Evolutionary conservation across 305 asterid species (phyloP), one percentile per base, ranked within the genome.

Genomic region (Striga hermonthica): DNA sequence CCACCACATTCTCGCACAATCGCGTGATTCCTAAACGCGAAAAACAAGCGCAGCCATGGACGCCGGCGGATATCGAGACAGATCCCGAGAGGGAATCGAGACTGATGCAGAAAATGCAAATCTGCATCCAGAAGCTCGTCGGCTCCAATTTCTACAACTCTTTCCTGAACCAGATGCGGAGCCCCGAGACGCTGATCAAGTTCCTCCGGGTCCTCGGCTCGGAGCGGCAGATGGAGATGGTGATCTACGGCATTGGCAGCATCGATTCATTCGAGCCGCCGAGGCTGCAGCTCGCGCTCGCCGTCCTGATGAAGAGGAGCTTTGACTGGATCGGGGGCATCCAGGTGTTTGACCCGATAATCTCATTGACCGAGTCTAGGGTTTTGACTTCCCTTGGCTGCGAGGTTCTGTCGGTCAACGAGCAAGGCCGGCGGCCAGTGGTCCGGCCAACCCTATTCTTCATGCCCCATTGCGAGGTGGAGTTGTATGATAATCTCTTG

Each of bases 381-480:
- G 88, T 89, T 43, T 64, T 92, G 79, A 48, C 77, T 16, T 72
- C 93, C 45, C 83, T 92, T 8, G 97, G 96, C 4, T 87, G 91
- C 53, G 77, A 81, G 38, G 96, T 87, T 58, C 75, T 92, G 31
- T 78, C 95, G 4, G 14, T 92, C 11, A 89, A 92, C 45, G 97
- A 92, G 78, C 88, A 86, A n/a, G 89, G 96, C 47, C 73, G 87
- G 45, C 70, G 96, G 56, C 76, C 53, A 72, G 93, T 73, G 41
- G 11, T 64, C 34, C 74, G 66, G 48, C 97, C 95, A 7, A 89
- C 87, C 4, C 50, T 89, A 38, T 86, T 92, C 81, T 89, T 89
- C 83, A 92, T 89, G 98, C 97, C 98, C 11, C 97, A 89, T 56
- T 86, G 96, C 31, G 94, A 86, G 67, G 90, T 84, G 14, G 89